These are phyloP conservation scores for Starmerella apis DNA, from an alignment of 805 yeast species.

Conservation along the genomic window DNA sequence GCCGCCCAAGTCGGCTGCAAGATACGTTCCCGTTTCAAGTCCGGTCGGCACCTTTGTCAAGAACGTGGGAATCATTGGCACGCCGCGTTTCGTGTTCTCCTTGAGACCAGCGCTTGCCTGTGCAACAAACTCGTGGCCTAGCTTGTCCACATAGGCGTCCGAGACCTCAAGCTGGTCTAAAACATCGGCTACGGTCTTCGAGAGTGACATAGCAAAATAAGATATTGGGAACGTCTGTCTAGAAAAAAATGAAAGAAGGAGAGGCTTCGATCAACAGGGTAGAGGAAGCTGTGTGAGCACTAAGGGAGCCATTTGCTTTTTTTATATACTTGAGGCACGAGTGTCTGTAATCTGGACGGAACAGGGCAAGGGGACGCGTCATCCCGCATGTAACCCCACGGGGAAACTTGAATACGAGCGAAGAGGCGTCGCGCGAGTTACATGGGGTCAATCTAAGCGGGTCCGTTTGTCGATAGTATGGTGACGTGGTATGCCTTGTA, in stretches of 20 bases:
- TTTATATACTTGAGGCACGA: neutral
- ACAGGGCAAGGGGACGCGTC: neutral
- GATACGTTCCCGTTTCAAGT: conserved; percentile 63
- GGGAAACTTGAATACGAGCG: conserved; percentile 1
- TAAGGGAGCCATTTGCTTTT: too few species aligned
- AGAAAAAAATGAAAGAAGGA: too few species aligned
- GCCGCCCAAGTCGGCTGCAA: conserved; percentile 95
- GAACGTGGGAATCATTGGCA: conserved; percentile 79
- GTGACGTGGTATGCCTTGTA: too few species aligned
- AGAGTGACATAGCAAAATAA: conserved; percentile 12
- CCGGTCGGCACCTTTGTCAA: conserved; percentile 83
- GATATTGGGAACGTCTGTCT: too few species aligned
- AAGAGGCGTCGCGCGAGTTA: neutral
- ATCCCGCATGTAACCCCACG: neutral
- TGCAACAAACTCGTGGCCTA: conserved; percentile 19
- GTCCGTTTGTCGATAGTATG: too few species aligned
- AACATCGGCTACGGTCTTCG: conserved; percentile 9
- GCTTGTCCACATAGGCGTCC: conserved; percentile 8
- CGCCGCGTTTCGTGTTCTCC: conserved; percentile 26
- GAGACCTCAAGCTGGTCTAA: conserved; percentile 17
- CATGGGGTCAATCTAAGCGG: neutral
- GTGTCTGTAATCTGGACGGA: neutral
- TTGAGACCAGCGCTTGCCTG: conserved; percentile 30
- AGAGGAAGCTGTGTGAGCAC: too few species aligned
- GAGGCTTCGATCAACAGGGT: too few species aligned